Base-by-base conservation (phyloP, 2,329 filamentous ascomycete species). In the Clarireedia homoeocarpa region DNA sequence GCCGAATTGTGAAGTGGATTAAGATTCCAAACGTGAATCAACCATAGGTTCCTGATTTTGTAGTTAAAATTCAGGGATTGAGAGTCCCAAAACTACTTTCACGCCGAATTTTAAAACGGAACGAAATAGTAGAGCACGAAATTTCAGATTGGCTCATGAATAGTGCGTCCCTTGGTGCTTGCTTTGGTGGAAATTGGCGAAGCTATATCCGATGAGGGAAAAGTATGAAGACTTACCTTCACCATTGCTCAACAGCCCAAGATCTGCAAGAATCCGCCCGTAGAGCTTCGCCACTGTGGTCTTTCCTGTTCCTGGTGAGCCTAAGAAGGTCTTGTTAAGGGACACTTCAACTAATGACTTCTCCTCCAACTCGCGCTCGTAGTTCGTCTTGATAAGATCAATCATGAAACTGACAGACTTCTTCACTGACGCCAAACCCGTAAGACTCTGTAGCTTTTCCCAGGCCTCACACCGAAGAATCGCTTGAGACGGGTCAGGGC, bases 211-310 rank as follows among this genome's bases (percentile, higher is more conserved):
- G 46, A 23, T 17, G 38, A 47, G 26, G 15, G 40, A 9, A 24
- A 2, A 45, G 2, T 27, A 20, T 9, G 15, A 50, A 59, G 6
- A 63, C 71, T 67, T 65, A 82, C 81, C 80, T 75, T 90, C 86
- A 0, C 85, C 83, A 24, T 81, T 87, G 0, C 80, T 85, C 0
- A 91, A 67, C 2, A 88, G 61, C 0, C 86, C 86, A 4, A 91
- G 69, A 54, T 88, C 81, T 0, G 79, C 82, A 0, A 91, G 73
- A 2, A 91, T 84, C 40, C 76, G 71, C 0, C 84, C 87, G 61
- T 90, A 91, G 0, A 89, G 69, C 65, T 87, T 89, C 0, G 85
- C 88, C 0, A 91, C 83, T 0, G 85, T 84, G 0, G 88, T 91
- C 63, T 91, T 91, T 0, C 88, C 87, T 0, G 88, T 91, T 0